Conservation (phyloP, 768 basidiomycete genomes). For the Rhizopogon vulgaris region DNA sequence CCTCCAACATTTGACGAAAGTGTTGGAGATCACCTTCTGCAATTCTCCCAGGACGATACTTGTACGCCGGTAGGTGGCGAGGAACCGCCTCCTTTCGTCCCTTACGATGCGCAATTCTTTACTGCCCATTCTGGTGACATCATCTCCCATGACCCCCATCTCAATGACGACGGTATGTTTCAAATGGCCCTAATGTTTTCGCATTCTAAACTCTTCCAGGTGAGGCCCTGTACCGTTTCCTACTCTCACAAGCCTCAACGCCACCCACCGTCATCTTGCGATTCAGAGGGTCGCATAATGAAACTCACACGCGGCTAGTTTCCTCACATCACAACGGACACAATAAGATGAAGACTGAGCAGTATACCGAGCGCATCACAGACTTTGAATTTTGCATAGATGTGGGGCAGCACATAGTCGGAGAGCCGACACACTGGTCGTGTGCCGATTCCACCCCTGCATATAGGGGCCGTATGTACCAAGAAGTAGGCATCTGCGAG, state of each 20-base stretch:
- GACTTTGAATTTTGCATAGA: conserved; percentile 72
- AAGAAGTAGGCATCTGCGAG: conserved; percentile 41
- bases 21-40: conserved; percentile 14
- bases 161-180: conserved; percentile 55
- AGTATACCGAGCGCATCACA: conserved; percentile 51
- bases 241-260: conserved; percentile 47
- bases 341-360: conserved; percentile 33
- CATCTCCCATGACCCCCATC: conserved; percentile 64
- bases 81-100: conserved; percentile 58
- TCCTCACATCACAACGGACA: conserved; percentile 29
- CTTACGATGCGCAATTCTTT: conserved; percentile 59
- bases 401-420: conserved; percentile 35
- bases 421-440: conserved; percentile 48
- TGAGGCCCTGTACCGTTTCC: conserved; percentile 68
- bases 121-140: conserved; percentile 41
- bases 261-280: conserved; percentile 42
- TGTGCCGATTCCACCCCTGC: conserved; percentile 57
- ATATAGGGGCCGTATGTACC: conserved; percentile 57
- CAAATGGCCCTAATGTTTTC: background rate
- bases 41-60: conserved; percentile 17
- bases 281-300: conserved; percentile 50
- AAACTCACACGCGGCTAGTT: conserved; percentile 45
- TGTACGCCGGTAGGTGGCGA: conserved; percentile 28
- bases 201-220: conserved; percentile 31
- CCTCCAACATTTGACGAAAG: conserved; percentile 26